Evolutionary conservation across 2,329 filamentous ascomycete species (phyloP).

Genomic region (Fusarium domesticum): DNA sequence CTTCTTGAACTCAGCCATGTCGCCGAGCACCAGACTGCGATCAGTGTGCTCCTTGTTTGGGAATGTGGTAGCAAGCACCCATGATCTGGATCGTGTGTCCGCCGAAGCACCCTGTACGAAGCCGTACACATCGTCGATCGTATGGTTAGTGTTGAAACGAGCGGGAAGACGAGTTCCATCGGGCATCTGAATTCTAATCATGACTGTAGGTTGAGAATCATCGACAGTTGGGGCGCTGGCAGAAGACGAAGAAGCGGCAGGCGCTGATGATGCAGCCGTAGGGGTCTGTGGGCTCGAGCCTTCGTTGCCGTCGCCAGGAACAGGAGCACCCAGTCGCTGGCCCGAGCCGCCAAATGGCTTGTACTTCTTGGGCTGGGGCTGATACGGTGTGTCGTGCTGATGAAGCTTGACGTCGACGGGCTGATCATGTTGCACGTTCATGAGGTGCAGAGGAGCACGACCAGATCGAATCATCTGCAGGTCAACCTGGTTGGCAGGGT

Average conservation of each 20-base stretch:
- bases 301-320: constrained; percentile 54
- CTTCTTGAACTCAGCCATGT: constrained; percentile 63
- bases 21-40: constrained; percentile 55
- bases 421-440: constrained; percentile 72
- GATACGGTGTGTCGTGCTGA: constrained; percentile 70
- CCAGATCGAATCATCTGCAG: constrained; percentile 74
- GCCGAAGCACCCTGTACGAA: constrained; percentile 67
- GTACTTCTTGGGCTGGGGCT: constrained; percentile 69
- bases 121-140: constrained; percentile 71
- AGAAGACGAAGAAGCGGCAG: constrained; percentile 36
- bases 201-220: constrained; percentile 63
- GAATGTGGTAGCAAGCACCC: constrained; percentile 78
- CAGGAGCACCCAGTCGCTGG: constrained; percentile 72
- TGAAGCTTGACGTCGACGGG: constrained; percentile 76
- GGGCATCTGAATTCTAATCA: constrained; percentile 73
- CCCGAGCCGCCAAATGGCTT: constrained; percentile 72
- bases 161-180: constrained; percentile 75
- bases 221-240: constrained; percentile 48
- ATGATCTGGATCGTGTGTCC: constrained; percentile 55
- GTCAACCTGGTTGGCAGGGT: constrained; percentile 69
- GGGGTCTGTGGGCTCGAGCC: constrained; percentile 7
- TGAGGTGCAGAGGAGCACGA: constrained; percentile 71
- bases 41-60: constrained; percentile 78
- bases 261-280: constrained; percentile 11
- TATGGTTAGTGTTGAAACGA: constrained; percentile 77